phyloP scores from a whole-genome alignment of 2,329 filamentous ascomycete species.

The Malbranchea cinnamomea region DNA sequence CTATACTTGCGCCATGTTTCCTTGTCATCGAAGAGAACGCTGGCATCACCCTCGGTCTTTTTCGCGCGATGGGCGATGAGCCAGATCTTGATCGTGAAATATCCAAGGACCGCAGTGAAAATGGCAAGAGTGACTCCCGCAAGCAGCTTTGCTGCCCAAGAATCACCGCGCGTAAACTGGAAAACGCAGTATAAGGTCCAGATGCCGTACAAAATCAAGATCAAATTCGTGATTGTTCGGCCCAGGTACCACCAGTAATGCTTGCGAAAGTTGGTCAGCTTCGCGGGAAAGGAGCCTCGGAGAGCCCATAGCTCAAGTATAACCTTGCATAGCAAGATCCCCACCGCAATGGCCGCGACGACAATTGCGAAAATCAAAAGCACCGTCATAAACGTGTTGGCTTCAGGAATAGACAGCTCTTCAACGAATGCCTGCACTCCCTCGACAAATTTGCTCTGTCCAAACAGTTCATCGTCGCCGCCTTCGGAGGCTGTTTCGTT shows the following conservation, averaged over 20 bases:
- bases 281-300: slow-evolving; percentile 72
- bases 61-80: slow-evolving; percentile 59
- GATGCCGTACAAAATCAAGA: slow-evolving; percentile 80
- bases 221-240: slow-evolving; percentile 75
- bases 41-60: slow-evolving; percentile 56
- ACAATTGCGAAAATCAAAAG: slow-evolving; percentile 78
- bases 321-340: slow-evolving; percentile 79
- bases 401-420: slow-evolving; percentile 66
- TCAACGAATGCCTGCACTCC: slow-evolving; percentile 76
- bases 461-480: slow-evolving; percentile 20
- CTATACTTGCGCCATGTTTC: slow-evolving; percentile 89
- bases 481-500: slow-evolving; percentile 25
- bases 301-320: slow-evolving; percentile 82
- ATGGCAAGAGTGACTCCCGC: slow-evolving; percentile 65
- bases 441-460: slow-evolving; percentile 43
- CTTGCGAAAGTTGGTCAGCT: slow-evolving; percentile 71
- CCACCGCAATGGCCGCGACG: slow-evolving; percentile 67
- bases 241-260: slow-evolving; percentile 92
- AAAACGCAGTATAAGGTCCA: slow-evolving; percentile 96
- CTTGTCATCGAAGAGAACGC: slow-evolving; percentile 72
- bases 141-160: slow-evolving; percentile 76
- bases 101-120: slow-evolving; percentile 68
- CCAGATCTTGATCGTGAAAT: slow-evolving; percentile 77
- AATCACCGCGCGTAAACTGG: slow-evolving; percentile 86
- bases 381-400: slow-evolving; percentile 93